phyloP scores from a whole-genome alignment of 2,329 filamentous ascomycete species.

The Pseudodiploospora longispora region DNA sequence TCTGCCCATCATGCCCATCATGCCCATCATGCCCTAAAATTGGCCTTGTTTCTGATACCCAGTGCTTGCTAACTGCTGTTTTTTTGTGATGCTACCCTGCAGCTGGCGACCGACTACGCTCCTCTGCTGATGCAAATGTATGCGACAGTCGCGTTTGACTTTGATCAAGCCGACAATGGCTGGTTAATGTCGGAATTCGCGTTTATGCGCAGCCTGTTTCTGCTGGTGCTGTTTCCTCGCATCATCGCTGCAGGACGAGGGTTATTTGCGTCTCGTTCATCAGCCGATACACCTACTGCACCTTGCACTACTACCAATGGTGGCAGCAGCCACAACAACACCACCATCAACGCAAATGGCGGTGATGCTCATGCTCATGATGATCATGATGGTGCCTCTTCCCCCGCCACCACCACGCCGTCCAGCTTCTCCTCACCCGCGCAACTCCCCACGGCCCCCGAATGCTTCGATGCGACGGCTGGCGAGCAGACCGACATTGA shows the following conservation, averaged over 20 bases:
- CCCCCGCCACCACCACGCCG: too few species aligned
- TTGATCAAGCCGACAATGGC: slow-evolving; percentile 47
- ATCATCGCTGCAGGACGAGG: slow-evolving; percentile 40
- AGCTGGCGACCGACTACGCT: slow-evolving; percentile 60
- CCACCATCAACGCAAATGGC: too few species aligned
- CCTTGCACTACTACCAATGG: not conserved
- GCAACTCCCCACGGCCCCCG: slow-evolving; percentile 27
- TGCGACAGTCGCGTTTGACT: slow-evolving; percentile 46
- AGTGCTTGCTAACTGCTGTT: not conserved
- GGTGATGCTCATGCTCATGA: too few species aligned
- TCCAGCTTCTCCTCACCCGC: not conserved
- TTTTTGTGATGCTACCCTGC: not conserved
- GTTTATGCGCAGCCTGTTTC: slow-evolving; percentile 45
- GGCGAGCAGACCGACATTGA: slow-evolving; percentile 37
- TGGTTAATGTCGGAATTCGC: slow-evolving; percentile 49
- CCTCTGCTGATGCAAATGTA: slow-evolving; percentile 54
- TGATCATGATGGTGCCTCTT: too few species aligned
- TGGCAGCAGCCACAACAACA: too few species aligned
- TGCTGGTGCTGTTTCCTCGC: slow-evolving; percentile 45
- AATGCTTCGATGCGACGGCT: slow-evolving; percentile 32
- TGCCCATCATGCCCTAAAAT: too few species aligned
- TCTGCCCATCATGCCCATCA: too few species aligned
- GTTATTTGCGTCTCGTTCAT: not conserved
- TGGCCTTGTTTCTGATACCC: not conserved
- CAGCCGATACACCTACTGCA: too few species aligned